Percentiles rank a stretch among this genome's conserved stretches.
phyloP scores from a whole-genome alignment of 495 filamentous ascomycete species.

The Cercophora sp. region DNA sequence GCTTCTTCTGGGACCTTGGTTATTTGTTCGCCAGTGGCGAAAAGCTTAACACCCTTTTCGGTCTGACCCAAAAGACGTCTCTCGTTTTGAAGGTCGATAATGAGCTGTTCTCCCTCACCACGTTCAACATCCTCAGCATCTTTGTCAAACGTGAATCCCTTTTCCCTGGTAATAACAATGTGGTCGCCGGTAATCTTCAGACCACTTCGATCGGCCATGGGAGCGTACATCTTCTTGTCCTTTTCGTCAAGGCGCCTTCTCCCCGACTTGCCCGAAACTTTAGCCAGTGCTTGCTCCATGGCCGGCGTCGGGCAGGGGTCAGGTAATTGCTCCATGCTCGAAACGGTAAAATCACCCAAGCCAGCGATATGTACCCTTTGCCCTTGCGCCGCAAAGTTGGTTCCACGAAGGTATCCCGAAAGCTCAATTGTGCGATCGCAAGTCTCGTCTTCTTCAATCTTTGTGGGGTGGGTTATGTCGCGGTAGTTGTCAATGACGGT shows the following conservation, averaged over 20 bases:
- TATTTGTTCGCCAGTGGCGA: constrained; percentile 70
- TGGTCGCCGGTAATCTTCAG: constrained; percentile 62
- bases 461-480: constrained; percentile 87
- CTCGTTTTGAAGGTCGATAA: constrained; percentile 83
- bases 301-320: constrained; percentile 94
- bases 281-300: constrained; percentile 79
- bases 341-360: constrained; percentile 87
- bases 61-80: constrained; percentile 76
- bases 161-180: constrained; percentile 55
- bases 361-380: constrained; percentile 90
- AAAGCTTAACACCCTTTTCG: constrained; percentile 76
- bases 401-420: constrained; percentile 93
- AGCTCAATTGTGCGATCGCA: constrained; percentile 87
- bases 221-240: constrained; percentile 90
- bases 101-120: constrained; percentile 88
- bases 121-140: constrained; percentile 64
- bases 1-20: constrained; percentile 56
- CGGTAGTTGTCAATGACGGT: constrained; percentile 88
- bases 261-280: constrained; percentile 72
- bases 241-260: constrained; percentile 83
- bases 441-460: constrained; percentile 79
- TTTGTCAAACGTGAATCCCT: constrained; percentile 71
- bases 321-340: constrained; percentile 76
- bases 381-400: constrained; percentile 84
- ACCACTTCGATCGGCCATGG: constrained; percentile 96